phyloP scores from a whole-genome alignment of 78 protist species.

The Cavenderia fasciculata region DNA sequence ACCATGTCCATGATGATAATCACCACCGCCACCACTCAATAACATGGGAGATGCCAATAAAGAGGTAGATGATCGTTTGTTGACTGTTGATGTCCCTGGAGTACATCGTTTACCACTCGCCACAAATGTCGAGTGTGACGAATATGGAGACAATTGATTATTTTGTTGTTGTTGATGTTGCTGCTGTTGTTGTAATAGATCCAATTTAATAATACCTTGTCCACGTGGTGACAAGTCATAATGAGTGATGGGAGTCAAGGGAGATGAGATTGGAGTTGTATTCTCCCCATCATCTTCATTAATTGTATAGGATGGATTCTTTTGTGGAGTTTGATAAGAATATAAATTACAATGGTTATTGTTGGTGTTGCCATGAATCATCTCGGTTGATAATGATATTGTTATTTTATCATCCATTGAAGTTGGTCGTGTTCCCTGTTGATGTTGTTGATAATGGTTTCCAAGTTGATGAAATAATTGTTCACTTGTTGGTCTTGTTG shows the following conservation, averaged over 20 bases:
- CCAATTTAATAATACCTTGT: too few species aligned
- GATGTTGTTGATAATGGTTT: neutral
- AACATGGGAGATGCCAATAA: too few species aligned
- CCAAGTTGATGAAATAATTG: neutral
- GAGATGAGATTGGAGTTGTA: neutral
- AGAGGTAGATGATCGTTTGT: constrained; percentile 6
- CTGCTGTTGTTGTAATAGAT: neutral
- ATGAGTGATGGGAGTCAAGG: neutral
- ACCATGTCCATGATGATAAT: too few species aligned
- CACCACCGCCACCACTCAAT: too few species aligned
- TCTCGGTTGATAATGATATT: neutral
- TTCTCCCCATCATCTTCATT: neutral
- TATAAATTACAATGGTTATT: neutral
- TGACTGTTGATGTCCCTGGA: neutral
- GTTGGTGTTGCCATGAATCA: neutral
- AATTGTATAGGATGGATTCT: neutral
- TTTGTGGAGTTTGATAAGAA: neutral
- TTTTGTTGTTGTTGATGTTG: neutral
- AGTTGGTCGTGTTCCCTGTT: constrained; percentile 2
- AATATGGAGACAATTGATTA: constrained; percentile 23
- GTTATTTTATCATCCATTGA: constrained; percentile 17
- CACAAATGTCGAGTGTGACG: neutral
- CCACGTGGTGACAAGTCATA: constrained; percentile 15
- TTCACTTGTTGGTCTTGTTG: neutral
- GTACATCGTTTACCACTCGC: neutral